These are phyloP conservation scores for Phytophthora multivora DNA, from an alignment of 352 stramenopile species.

Conservation along the genomic window DNA sequence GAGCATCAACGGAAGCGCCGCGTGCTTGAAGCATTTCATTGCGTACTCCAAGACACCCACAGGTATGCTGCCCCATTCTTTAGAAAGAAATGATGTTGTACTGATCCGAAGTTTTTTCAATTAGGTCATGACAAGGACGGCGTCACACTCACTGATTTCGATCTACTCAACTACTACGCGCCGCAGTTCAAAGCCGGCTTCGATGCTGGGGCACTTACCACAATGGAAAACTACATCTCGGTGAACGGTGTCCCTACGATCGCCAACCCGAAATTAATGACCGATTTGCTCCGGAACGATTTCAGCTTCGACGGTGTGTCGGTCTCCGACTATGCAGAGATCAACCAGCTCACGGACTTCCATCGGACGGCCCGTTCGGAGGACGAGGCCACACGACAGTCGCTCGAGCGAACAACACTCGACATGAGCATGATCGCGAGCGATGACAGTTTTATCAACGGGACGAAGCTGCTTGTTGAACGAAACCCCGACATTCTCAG, in stretches of 20 bases:
- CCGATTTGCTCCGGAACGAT: constrained; percentile 68
- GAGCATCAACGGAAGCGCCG: constrained; percentile 49
- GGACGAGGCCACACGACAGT: constrained; percentile 56
- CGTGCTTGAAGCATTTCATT: constrained; percentile 88
- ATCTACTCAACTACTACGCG: constrained; percentile 76
- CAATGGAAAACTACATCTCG: constrained; percentile 94
- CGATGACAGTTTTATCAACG: constrained; percentile 47
- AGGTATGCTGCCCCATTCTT: constrained; percentile 2
- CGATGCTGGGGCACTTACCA: constrained; percentile 68
- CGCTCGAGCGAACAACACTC: constrained; percentile 69
- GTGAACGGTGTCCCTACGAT: constrained; percentile 89
- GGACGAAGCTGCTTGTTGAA: constrained; percentile 43
- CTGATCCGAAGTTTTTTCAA: too few relatives aligned
- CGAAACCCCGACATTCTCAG: constrained; percentile 25
- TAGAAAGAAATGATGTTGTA: too few relatives aligned
- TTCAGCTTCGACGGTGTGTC: constrained; percentile 84
- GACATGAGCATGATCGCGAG: constrained; percentile 89
- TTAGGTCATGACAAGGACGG: constrained; percentile 71
- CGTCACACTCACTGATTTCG: constrained; percentile 60
- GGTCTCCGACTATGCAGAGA: constrained; percentile 91
- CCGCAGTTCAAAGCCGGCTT: constrained; percentile 70
- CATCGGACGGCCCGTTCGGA: constrained; percentile 46
- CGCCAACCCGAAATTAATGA: constrained; percentile 67
- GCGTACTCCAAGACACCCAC: constrained; percentile 69
- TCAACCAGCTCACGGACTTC: constrained; percentile 75